Evolutionary conservation across 2,329 filamentous ascomycete genomes (phyloP).

Genomic region (Dactylellina sp.): DNA sequence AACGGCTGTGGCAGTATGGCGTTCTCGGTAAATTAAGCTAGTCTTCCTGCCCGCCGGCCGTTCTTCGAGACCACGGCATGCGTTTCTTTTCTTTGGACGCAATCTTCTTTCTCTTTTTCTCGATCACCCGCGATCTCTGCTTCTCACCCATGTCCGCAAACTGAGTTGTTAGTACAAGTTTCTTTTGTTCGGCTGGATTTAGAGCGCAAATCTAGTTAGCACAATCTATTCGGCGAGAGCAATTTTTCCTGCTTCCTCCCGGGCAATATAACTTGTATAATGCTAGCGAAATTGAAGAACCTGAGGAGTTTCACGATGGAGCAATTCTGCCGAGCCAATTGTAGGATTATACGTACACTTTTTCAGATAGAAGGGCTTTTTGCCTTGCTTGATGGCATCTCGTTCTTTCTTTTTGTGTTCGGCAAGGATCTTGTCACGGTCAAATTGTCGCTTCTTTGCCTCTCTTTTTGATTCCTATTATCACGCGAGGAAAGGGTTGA

Average conservation of each 20-base stretch:
- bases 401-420: constrained; percentile 86
- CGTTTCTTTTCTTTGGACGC: constrained; percentile 81
- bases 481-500: constrained; percentile 40
- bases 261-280: constrained; percentile 18
- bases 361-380: constrained; percentile 94
- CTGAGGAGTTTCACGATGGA: constrained; percentile 13
- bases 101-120: constrained; percentile 89
- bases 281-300: background rate
- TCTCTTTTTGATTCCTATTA: constrained; percentile 75
- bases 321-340: constrained; percentile 41
- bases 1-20: constrained; percentile 27
- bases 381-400: constrained; percentile 85
- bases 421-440: constrained; percentile 75
- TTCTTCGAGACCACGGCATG: constrained; percentile 54
- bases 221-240: constrained; percentile 17
- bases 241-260: background rate
- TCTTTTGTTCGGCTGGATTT: constrained; percentile 80
- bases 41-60: constrained; percentile 46
- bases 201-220: constrained; percentile 51
- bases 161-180: constrained; percentile 80
- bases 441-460: constrained; percentile 76
- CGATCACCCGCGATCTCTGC: constrained; percentile 85
- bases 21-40: constrained; percentile 47
- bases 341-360: constrained; percentile 66
- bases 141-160: constrained; percentile 86